Evolutionary conservation across 345 rosid species (phyloP).

Genomic region (Carallia brachiata): DNA sequence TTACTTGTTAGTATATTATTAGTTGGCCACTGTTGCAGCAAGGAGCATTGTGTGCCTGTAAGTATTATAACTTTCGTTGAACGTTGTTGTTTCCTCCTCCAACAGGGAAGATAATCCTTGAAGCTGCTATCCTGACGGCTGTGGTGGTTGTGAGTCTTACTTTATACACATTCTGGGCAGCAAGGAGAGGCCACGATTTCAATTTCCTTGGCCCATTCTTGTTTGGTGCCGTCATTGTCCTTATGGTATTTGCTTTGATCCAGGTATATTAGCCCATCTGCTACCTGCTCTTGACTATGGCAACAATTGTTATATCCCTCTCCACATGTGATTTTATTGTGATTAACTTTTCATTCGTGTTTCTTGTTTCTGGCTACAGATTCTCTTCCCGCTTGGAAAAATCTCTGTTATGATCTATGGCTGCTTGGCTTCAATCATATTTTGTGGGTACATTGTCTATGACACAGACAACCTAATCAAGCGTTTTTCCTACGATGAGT

Average conservation of each 20-base stretch:
- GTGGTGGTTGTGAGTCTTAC: slow-evolving; percentile 75
- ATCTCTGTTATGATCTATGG: slow-evolving; percentile 80
- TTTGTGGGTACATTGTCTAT: slow-evolving; percentile 77
- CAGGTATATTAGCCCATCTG: slow-evolving; percentile 42
- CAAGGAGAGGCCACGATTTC: slow-evolving; percentile 81
- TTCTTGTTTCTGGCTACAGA: slow-evolving; percentile 41
- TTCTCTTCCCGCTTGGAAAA: slow-evolving; percentile 72
- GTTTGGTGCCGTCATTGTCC: slow-evolving; percentile 67
- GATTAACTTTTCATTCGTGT: not conserved
- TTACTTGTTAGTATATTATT: too few relatives aligned
- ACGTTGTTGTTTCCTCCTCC: not conserved
- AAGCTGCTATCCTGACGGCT: slow-evolving; percentile 72
- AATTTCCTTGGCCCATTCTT: slow-evolving; percentile 89
- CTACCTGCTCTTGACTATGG: not conserved
- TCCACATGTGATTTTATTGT: not conserved
- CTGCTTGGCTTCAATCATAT: slow-evolving; percentile 67
- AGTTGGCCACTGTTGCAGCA: too few relatives aligned
- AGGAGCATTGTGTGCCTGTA: too few relatives aligned
- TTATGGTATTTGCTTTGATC: slow-evolving; percentile 64
- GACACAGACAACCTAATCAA: slow-evolving; percentile 91
- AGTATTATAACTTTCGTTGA: too few relatives aligned
- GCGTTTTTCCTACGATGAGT: slow-evolving; percentile 72
- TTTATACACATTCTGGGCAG: slow-evolving; percentile 94
- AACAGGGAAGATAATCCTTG: slow-evolving; percentile 78
- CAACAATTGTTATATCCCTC: not conserved